Evolutionary conservation across 164 flowering plant species (phyloP), one percentile per base, ranked within the genome.

Genomic region (Liriodendron chinense): DNA sequence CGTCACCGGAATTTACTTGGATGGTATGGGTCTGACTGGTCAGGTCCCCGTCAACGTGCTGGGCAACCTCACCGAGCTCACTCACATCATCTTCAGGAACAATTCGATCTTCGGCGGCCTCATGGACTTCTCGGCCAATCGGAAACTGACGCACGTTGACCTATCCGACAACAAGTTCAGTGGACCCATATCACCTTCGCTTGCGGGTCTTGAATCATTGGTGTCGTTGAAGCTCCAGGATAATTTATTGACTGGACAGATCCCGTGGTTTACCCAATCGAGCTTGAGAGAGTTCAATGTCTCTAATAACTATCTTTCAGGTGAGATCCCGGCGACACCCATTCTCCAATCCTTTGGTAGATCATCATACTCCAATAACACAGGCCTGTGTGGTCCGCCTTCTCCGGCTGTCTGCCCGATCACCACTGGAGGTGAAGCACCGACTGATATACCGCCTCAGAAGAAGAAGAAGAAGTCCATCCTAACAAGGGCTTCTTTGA

Each of bases 271-370:
- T 50, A 68, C 75, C 47, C 91, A 88, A 57, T 8, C 76, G 1
- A 78, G 81, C 74, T 78, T 90, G 78, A 76, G 10, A 68, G 76
- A 57, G 7, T 80, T 88, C 78, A 85, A 88, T 76, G 86, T 88
- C 53, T 88, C 91, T 1, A 61, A 86, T 75, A 90, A 88, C 73
- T 47, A 83, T 23, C 87, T 88, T 18, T 75, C 71, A 1, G 89
- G 91, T 2, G 47, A 67, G 6, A 79, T 88, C 14, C 90, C 94
- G 25, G 20, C 21, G 21, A 85, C 87, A 1, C 49, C 1, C 14
- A 72, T 14, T 74, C 83, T 88, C 1, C 86, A 72, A 71, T 76
- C 78, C 13, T 86, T 86, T 63, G 25, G 57, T 12, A 16, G 0
- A 7, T 69, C 69, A 43, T 84, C 87, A 1, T 87, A 49, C 63